phyloP scores from a whole-genome alignment of 148 eudicot species.

The Rhododendron henanense region DNA sequence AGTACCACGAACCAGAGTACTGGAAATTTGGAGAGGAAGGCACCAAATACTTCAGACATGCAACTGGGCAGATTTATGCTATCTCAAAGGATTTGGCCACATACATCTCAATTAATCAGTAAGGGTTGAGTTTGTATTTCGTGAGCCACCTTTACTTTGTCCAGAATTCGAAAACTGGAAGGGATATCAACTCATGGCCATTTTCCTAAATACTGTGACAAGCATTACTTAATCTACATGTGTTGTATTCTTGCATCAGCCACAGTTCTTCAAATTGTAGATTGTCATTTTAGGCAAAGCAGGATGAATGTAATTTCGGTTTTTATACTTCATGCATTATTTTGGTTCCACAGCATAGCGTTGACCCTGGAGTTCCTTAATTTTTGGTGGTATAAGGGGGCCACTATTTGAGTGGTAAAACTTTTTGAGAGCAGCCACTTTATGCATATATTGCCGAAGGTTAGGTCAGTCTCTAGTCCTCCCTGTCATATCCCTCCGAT shows the following conservation, averaged over 20 bases:
- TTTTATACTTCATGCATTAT: not conserved
- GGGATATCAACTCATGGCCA: not conserved
- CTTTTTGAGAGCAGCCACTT: not conserved
- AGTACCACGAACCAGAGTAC: constrained; percentile 93
- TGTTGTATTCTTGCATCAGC: not conserved
- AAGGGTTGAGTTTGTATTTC: constrained; percentile 24
- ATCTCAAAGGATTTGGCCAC: constrained; percentile 92
- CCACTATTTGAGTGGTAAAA: not conserved
- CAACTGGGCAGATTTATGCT: constrained; percentile 97
- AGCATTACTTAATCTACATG: not conserved
- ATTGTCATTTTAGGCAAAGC: not conserved
- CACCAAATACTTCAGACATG: constrained; percentile 91
- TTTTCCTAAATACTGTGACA: not conserved
- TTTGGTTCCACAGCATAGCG: not conserved
- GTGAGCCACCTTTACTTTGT: not conserved
- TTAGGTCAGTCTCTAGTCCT: not conserved
- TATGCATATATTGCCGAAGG: not conserved
- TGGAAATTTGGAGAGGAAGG: constrained; percentile 99
- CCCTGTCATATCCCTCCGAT: not conserved
- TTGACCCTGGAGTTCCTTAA: not conserved
- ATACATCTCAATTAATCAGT: constrained; percentile 86
- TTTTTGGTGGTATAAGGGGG: not conserved
- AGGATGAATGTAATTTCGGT: not conserved
- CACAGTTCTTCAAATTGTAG: not conserved
- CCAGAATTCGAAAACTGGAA: not conserved